phyloP scores from a whole-genome alignment of 1,284 basidiomycete species.

The Ustilago nuda region DNA sequence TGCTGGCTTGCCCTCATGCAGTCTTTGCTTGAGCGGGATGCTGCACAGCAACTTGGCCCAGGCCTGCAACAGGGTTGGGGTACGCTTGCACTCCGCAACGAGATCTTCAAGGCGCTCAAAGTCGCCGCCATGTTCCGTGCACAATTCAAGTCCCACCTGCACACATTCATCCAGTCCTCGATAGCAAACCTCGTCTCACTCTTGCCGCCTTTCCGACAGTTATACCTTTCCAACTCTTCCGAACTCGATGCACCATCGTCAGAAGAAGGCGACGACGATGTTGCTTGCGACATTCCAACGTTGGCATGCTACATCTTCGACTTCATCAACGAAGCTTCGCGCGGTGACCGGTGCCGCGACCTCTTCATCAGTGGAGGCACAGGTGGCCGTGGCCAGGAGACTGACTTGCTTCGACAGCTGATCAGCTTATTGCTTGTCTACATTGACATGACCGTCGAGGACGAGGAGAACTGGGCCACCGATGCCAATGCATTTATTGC shows the following conservation, averaged over 20 bases:
- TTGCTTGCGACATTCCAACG: conserved; percentile 75
- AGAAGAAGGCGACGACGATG: conserved; percentile 79
- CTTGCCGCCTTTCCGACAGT: conserved; percentile 43
- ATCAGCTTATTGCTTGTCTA: conserved; percentile 78
- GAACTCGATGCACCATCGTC: conserved; percentile 74
- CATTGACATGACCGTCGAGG: conserved; percentile 87
- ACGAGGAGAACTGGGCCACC: conserved; percentile 91
- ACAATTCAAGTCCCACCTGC: conserved; percentile 53
- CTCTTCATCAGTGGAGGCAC: conserved; percentile 73
- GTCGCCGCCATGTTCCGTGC: conserved; percentile 58
- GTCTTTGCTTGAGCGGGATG: conserved; percentile 27
- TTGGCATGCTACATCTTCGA: conserved; percentile 84
- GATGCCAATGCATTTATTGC: conserved; percentile 92
- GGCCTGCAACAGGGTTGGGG: conserved; percentile 45
- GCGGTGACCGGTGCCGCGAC: conserved; percentile 76
- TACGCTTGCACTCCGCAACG: conserved; percentile 50
- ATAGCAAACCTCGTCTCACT: conserved; percentile 46
- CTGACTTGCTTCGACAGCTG: conserved; percentile 72
- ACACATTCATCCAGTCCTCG: conserved; percentile 32
- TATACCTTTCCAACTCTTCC: conserved; percentile 70
- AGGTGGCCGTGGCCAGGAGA: conserved; percentile 70
- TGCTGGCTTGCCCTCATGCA: conserved; percentile 75
- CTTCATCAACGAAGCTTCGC: conserved; percentile 77
- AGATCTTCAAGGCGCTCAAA: conserved; percentile 63
- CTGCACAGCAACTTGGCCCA: conserved; percentile 26